These are phyloP conservation scores for Boletus subcaerulescens DNA, from an alignment of 768 basidiomycete genomes.

Conservation along the genomic window DNA sequence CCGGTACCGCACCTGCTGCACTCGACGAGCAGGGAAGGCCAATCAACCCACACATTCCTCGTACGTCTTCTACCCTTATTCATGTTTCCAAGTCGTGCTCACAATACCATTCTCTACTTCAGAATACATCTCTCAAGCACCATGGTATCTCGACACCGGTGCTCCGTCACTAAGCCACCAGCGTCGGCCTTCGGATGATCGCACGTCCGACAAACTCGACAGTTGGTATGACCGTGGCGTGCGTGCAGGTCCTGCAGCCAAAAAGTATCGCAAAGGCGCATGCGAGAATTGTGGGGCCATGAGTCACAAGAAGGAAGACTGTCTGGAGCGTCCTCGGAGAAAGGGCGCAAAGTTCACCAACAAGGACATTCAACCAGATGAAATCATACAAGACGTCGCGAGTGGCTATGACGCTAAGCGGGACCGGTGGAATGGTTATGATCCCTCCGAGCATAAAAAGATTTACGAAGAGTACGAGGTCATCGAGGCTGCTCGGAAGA, in stretches of 20 bases:
- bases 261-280: constrained; percentile 96
- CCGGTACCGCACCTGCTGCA: constrained; percentile 95
- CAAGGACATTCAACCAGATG: constrained; percentile 88
- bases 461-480: constrained; percentile 95
- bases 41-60: constrained; percentile 99
- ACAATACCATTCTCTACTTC: constrained; percentile 1
- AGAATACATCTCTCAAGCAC: constrained; percentile 99
- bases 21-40: constrained; percentile 92
- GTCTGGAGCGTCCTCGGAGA: constrained; percentile 93
- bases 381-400: constrained; percentile 78
- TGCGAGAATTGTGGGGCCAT: constrained; percentile 99
- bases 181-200: constrained; percentile 66
- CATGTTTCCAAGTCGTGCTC: background rate
- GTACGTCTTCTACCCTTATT: constrained; percentile 45
- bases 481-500: constrained; percentile 85
- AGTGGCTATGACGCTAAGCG: constrained; percentile 89
- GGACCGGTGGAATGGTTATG: constrained; percentile 98
- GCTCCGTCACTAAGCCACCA: constrained; percentile 94
- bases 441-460: constrained; percentile 78
- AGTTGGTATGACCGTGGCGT: constrained; percentile 90
- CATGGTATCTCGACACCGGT: constrained; percentile 97
- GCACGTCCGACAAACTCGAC: constrained; percentile 65
- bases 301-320: constrained; percentile 89
- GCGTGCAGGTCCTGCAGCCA: constrained; percentile 85
- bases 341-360: constrained; percentile 93